Base-by-base conservation (phyloP, 1,284 basidiomycete genomes). In the Thecaphora thlaspeos region DNA sequence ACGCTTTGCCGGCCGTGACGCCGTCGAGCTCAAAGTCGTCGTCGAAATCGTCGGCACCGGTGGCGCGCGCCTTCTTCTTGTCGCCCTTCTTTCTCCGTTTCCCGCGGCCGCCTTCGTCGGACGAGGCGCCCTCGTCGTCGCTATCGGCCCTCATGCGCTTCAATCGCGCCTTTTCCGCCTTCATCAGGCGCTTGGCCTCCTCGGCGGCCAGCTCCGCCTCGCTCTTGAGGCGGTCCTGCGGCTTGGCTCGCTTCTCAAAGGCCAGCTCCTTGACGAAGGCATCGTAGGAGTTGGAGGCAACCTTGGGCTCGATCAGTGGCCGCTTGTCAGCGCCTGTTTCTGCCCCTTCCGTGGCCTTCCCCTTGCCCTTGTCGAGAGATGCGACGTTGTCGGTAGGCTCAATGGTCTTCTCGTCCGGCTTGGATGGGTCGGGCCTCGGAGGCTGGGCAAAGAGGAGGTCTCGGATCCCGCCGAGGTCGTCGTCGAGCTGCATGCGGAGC, bases 171-270 rank as follows among this genome's bases (percentile, higher is more conserved):
- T 84, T 83, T 80, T 99, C 95, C 0, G 90, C 89, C 74, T 86
- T 87, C 80, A 93, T 88, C 44, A 98, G 80, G 2, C 85, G 82
- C 70, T 91, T 88, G 68, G 90, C 93, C 75, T 90, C 90, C 65
- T 95, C 92, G 51, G 88, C 70, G 1, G 91, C 93, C 14, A 91
- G 72, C 77, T 99, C 95, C 68, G 94, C 92, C 71, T 95, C 94
- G 0, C 93, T 95, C 81, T 96, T 97, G 38, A 91, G 91, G 51
- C 95, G 82, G 76, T 99, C 90, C 75, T 92, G 95, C 1, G 95
- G 90, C 72, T 93, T 90, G 9, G 94, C 90, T 3, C 95, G 85
- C 64, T 89, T 86, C 55, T 98, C 95, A 71, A 93, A 95, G 0
- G 88, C 93, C 28, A 99, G 85, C 66, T 92, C 89, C 36, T 90